phyloP scores from a whole-genome alignment of 768 basidiomycete genomes.

The Hericium erinaceus region DNA sequence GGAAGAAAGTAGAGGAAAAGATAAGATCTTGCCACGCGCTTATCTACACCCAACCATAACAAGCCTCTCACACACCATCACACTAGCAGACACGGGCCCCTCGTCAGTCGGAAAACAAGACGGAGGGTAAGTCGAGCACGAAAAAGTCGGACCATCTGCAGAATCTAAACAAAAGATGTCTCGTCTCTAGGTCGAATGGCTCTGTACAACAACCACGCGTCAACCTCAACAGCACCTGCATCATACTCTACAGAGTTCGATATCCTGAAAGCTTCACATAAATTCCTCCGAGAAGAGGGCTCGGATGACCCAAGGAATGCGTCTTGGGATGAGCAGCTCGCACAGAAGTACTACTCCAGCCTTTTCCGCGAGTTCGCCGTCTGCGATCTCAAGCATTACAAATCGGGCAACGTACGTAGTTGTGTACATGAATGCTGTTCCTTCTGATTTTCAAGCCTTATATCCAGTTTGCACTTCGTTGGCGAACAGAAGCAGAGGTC shows the following conservation, averaged over 20 bases:
- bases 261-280: conserved; percentile 65
- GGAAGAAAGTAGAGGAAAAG: neutral
- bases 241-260: conserved; percentile 50
- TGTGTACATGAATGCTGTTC: neutral
- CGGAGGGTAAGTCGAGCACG: too few species aligned
- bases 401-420: conserved; percentile 71
- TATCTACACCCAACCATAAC: too few species aligned
- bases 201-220: neutral
- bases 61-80: too few species aligned
- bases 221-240: neutral
- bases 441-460: neutral
- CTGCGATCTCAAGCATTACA: conserved; percentile 94
- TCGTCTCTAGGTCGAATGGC: neutral
- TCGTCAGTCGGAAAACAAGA: too few species aligned
- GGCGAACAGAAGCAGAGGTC: conserved; percentile 91
- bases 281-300: conserved; percentile 44
- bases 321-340: conserved; percentile 81
- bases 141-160: too few species aligned
- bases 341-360: conserved; percentile 78
- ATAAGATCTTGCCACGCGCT: too few species aligned
- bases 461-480: conserved; percentile 75
- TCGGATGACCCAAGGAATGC: conserved; percentile 28
- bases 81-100: too few species aligned
- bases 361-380: conserved; percentile 90
- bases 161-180: too few species aligned